Base-by-base conservation (phyloP, 2,329 filamentous ascomycete genomes). In the Drechslerella coelobrocha region DNA sequence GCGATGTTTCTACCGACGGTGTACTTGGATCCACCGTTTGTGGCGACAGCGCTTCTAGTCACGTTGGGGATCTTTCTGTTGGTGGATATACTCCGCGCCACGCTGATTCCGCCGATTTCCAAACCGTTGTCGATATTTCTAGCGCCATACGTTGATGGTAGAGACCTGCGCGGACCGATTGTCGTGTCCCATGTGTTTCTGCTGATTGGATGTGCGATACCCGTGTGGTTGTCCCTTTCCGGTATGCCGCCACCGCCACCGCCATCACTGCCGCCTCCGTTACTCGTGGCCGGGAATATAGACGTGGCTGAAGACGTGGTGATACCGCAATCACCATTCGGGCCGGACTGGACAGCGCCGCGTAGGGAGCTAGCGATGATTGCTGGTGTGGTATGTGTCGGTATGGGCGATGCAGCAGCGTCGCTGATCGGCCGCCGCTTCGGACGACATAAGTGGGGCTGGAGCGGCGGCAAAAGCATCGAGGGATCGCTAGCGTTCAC, bases 161-260 rank as follows among this genome's bases (percentile, higher is more conserved):
- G 94, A 73, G 94, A 99, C 78, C 86, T 97, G 59, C 87, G 92
- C 29, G 94, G 94, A 0, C 94, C 94, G 0, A 92, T 99, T 26
- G 93, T 99, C 45, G 89, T 99, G 56, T 95, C 90, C 0, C 94
- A 97, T 78, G 95, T 99, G 53, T 99, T 99, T 77, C 83, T 99
- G 9, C 84, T 97, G 3, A 91, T 97, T 59, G 94, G 94, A 34
- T 97, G 94, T 75, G 93, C 93, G 6, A 92, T 97, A 3, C 94
- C 94, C 0, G 84, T 97, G 1, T 97, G 94, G 94, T 60, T 76
- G 27, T 75, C 73, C 7, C 52, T 76, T 8, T 68, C 72, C 0
- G 72, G 72, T 6, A 39, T 62, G 6, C 7, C 34, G 34, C 4
- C 12, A 39, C 34, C 34, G 12, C 34, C 12, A 14, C 34, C 3